Evolutionary conservation across 805 yeast species (phyloP), one percentile per base, ranked within the genome.

Genomic region (Ogataea minuta): DNA sequence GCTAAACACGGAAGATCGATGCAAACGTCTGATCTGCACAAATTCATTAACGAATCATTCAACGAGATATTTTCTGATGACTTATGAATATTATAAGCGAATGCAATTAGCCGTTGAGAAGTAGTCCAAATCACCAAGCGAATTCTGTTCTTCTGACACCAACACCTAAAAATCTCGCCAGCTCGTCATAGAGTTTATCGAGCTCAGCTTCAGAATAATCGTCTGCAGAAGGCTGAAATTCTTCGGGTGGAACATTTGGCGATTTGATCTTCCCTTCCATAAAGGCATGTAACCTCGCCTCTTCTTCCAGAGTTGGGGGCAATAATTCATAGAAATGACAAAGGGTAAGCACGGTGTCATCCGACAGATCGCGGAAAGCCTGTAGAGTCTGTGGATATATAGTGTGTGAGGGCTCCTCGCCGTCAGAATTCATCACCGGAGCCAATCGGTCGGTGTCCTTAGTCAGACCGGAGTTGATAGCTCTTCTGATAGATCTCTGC

Each of bases 21-120:
- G 86, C 88, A 86, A 54, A 87, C 99, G 0, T 77, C 88, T 3
- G 86, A 90, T 57, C 65, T 91, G 21, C 89, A 88, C 45, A 71
- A 74, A 34, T 73, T 70, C 43, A 78, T 93, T 17, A 82, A 84
- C 1, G 68, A 66, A 6, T 81, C 89, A 0, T 90, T 74, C 56
- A 60, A 54, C 7, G 52, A 52, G 16, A 33, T 46, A 14, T 57
- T 44, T 36, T 37, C 41, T 21, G 36, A 39, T 26, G 44, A 34
- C 47, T 11, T 27, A 31, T 15, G 17, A 23, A 17, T 21, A 23
- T 9, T 27, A 31, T 15, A 12, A 23, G 12, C 14, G 14, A 19
- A n/a, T 28, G 23, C 16, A n/a, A n/a, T 9, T 20, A 24, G 32
- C 16, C 9, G 9, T 9, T 11, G 15, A 23, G 19, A 10, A 15